phyloP scores from a whole-genome alignment of 1,284 basidiomycete genomes.

The Pholiota adiposa region DNA sequence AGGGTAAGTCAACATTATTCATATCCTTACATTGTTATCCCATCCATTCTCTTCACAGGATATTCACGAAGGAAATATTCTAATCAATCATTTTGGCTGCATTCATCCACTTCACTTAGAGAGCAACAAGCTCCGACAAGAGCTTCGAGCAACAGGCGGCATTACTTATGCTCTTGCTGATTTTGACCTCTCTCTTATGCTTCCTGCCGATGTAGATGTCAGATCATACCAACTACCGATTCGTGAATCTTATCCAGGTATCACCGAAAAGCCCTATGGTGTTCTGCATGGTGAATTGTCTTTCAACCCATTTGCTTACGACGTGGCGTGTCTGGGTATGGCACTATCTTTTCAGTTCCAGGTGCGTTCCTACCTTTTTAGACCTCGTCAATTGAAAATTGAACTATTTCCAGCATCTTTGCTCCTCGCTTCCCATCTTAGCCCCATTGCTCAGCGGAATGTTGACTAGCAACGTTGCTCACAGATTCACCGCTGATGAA shows the following conservation, averaged over 20 bases:
- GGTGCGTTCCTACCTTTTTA: constrained; percentile 1
- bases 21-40: too few species aligned
- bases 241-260: constrained; percentile 15
- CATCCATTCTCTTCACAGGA: constrained; percentile 11
- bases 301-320: constrained; percentile 31
- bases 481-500: constrained; percentile 28
- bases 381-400: background rate
- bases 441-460: constrained; percentile 31
- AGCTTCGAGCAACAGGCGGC: constrained; percentile 8
- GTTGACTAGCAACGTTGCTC: constrained; percentile 24
- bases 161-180: constrained; percentile 22
- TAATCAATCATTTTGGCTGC: constrained; percentile 20
- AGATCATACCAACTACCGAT: constrained; percentile 19
- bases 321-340: constrained; percentile 27
- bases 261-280: constrained; percentile 16
- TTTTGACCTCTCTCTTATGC: constrained; percentile 24
- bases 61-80: constrained; percentile 17
- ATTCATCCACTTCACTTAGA: background rate
- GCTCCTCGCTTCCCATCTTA: constrained; percentile 23
- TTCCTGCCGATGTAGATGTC: constrained; percentile 12
- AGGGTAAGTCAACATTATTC: constrained; percentile 10
- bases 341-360: constrained; percentile 15
- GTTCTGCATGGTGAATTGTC: constrained; percentile 29
- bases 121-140: background rate
- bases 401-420: constrained; percentile 19